phyloP scores from a whole-genome alignment of 2,329 filamentous ascomycete species.

The Epichloe coenophiala region DNA sequence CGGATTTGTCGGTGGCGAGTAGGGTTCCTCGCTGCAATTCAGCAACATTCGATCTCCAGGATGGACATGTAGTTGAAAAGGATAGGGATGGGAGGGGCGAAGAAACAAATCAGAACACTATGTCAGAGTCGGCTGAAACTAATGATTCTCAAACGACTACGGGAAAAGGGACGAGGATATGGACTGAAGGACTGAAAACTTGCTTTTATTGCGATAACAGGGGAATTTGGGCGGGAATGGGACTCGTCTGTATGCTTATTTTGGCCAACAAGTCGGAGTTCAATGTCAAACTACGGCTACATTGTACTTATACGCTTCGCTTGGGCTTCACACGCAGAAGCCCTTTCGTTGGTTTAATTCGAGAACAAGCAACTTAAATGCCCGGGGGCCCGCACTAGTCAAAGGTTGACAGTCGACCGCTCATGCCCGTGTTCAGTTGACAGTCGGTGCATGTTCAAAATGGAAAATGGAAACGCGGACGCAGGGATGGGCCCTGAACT shows the following conservation, averaged over 20 bases:
- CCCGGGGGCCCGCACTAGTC: no score
- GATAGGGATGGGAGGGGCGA: not conserved
- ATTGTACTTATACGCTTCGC: not conserved
- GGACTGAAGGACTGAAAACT: not conserved
- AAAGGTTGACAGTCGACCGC: no score
- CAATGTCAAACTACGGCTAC: not conserved
- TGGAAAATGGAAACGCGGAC: no score
- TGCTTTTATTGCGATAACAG: not conserved
- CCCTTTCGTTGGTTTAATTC: not conserved
- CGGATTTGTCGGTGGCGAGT: slow-evolving; percentile 35
- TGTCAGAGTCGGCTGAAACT: not conserved
- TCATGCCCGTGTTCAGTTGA: no score
- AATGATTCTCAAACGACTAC: not conserved
- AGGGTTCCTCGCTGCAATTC: not conserved
- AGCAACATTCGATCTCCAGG: not conserved
- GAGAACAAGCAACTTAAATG: no score
- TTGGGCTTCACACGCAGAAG: not conserved
- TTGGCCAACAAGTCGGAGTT: not conserved
- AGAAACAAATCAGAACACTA: not conserved
- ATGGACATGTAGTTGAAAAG: not conserved
- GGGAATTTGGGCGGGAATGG: not conserved
- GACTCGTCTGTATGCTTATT: not conserved
- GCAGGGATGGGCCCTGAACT: no score
- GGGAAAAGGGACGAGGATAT: not conserved
- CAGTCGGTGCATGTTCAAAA: no score